Base-by-base conservation (phyloP, 352 stramenopile genomes). In the Blastocystis sp. region DNA sequence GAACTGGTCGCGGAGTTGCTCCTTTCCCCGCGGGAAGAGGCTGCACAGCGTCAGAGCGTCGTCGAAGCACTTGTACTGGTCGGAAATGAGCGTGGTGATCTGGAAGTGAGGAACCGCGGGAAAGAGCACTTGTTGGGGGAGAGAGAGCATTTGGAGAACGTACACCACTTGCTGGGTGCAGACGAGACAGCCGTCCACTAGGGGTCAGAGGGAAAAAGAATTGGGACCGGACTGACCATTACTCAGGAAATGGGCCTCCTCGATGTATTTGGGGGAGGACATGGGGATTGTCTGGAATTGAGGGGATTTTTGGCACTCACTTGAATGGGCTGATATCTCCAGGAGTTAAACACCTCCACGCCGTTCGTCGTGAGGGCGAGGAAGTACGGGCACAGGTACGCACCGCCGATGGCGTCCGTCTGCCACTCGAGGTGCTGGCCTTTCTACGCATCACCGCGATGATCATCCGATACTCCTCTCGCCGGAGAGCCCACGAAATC, bases 1-100 rank as follows among this genome's bases (percentile, higher is more conserved):
- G 66, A 77, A 77, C 19, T 77, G 66, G 52, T 77, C 66, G 43
- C 66, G 66, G 19, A 77, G 53, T 34, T 34, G 34, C 34, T 77
- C 66, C 45, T 77, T 77, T 53, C 66, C 66, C 38, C 66, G 66
- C n/a, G 66, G 66, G 41, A 77, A 77, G n/a, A 77, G 19, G 34
- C 34, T 77, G 38, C 66, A 77, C 19, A 77, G 66, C 52, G 66
- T 77, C 14, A 77, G 19, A 10, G 66, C 66, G 52, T 77, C 66
- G 45, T 77, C 66, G 52, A 77, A 77, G 38, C 41, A n/a, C 5
- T 77, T 77, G 40, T 56, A 77, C 43, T 77, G 38, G 3, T 48
- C 45, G 2, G 66, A 77, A 77, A 77, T 77, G 4, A 77, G 66
- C n/a, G 41, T 77, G 14, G 34, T 53, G 45, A 77, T 77, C 66